Evolutionary conservation across 352 stramenopile genomes (phyloP), one percentile per base, ranked within the genome.

Genomic region (Phytopythium cucurbitacearum): DNA sequence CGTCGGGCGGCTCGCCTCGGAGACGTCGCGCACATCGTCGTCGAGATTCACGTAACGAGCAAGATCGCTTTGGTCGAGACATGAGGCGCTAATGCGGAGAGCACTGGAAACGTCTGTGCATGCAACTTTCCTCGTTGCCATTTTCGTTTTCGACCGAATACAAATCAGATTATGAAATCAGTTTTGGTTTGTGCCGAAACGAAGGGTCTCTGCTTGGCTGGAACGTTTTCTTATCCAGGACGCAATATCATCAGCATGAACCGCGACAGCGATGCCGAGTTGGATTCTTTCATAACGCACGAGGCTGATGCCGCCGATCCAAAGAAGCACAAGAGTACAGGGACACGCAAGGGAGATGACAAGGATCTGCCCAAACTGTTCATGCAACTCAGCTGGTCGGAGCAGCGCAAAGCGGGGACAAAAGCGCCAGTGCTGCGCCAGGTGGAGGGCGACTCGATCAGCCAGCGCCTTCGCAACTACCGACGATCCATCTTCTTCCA

Each of bases 401-500:
- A 87, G 57, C 76, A 89, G 54, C 68, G 65, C 34, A 80, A 84
- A 36, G 52, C 65, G 7, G 82, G 80, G 39, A 81, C 73, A 21
- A 87, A 64, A 21, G 71, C 76, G n/a, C 76, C 78, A 12, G 75
- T 85, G 16, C 57, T 92, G 53, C 78, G 79, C 5, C 77, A 89
- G 51, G 72, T 87, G 16, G 78, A 89, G 53, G 77, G 80, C 43
- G 77, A 92, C 53, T 89, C 76, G 0, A 60, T 89, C 55, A 73
- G 67, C 51, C 76, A 90, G 38, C 72, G 81, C 9, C 65, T 92
- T 43, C 72, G 71, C 21, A 59, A 84, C 10, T 92, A 89, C 47
- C 71, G 77, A 1, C 69, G 77, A 50, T 86, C 82, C 28, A 83
- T 90, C 34, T 82, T 81, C 56, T 92, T 92, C 53, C 82, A 89